Conservation (phyloP, 1,284 basidiomycete species). For the Papiliotrema terrestris region DNA sequence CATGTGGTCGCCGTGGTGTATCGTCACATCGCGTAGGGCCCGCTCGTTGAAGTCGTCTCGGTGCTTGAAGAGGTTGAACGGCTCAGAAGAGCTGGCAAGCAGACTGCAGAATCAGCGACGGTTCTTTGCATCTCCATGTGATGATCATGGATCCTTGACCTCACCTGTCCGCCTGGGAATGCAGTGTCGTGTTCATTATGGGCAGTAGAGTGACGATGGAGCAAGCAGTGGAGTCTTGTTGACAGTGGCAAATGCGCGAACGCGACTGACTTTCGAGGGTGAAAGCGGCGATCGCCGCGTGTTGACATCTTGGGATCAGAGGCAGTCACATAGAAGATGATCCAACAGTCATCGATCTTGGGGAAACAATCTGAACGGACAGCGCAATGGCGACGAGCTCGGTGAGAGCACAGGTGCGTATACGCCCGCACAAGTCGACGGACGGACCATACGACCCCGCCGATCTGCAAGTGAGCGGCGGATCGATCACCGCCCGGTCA, state of each 20-base stretch:
- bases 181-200: neutral
- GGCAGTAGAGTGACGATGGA: neutral
- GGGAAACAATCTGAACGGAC: too few relatives aligned
- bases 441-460: constrained; percentile 9
- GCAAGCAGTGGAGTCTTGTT: constrained; percentile 1
- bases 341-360: neutral
- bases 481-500: constrained; percentile 8
- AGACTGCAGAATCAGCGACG: constrained; percentile 6
- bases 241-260: constrained; percentile 2
- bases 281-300: neutral
- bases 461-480: constrained; percentile 8
- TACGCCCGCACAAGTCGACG: constrained; percentile 13
- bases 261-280: constrained; percentile 8
- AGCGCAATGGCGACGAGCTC: neutral
- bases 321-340: neutral
- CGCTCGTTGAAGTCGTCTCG: constrained; percentile 32
- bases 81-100: constrained; percentile 6
- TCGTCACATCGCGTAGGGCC: constrained; percentile 29
- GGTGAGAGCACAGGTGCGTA: constrained; percentile 12
- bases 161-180: neutral
- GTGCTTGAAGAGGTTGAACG: constrained; percentile 26
- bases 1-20: constrained; percentile 20
- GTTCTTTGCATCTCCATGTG: too few relatives aligned
- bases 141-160: neutral
- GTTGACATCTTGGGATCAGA: constrained; percentile 5